Conservation (phyloP, 1,284 basidiomycete species). For the Ceratobasidium sp. region DNA sequence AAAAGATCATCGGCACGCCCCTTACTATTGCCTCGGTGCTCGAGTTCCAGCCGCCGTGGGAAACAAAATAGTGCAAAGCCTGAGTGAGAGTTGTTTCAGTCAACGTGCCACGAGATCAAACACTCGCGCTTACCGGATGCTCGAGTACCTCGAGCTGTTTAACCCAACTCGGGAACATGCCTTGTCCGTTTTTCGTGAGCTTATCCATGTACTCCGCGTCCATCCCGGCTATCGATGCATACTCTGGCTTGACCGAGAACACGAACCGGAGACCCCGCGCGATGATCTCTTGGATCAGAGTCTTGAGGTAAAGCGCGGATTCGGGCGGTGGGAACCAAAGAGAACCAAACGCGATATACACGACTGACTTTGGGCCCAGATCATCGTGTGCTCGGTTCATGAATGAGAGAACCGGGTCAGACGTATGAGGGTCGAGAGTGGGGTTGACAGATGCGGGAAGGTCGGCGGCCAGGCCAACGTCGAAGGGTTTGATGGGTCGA, state of each 20-base stretch:
- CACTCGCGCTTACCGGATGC: conserved; percentile 17
- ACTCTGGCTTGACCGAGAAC: neutral
- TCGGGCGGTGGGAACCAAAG: conserved; percentile 14
- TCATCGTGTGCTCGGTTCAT: conserved; percentile 29
- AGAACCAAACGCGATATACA: conserved; percentile 36
- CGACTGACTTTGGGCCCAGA: conserved; percentile 6
- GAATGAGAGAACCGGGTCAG: conserved; percentile 8
- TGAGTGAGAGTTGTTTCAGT: too few species aligned
- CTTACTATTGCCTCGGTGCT: conserved; percentile 7
- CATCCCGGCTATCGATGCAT: neutral
- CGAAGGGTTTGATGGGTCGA: neutral
- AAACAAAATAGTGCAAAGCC: too few species aligned
- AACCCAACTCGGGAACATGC: conserved; percentile 27
- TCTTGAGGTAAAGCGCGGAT: neutral
- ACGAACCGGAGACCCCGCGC: neutral
- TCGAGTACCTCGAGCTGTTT: conserved; percentile 23
- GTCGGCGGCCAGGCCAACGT: conserved; percentile 15
- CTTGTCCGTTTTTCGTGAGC: neutral
- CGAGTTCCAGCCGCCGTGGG: conserved; percentile 26
- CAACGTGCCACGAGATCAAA: neutral
- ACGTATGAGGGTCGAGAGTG: neutral
- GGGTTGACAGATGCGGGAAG: neutral
- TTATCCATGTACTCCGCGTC: neutral
- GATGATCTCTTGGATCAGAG: conserved; percentile 6
- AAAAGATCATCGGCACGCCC: conserved; percentile 31